A percentile compares a stretch with the other conserved stretches of the same genome.
Evolutionary conservation across 129 eudicot species (phyloP).

Genomic region (Dittrichia graveolens): DNA sequence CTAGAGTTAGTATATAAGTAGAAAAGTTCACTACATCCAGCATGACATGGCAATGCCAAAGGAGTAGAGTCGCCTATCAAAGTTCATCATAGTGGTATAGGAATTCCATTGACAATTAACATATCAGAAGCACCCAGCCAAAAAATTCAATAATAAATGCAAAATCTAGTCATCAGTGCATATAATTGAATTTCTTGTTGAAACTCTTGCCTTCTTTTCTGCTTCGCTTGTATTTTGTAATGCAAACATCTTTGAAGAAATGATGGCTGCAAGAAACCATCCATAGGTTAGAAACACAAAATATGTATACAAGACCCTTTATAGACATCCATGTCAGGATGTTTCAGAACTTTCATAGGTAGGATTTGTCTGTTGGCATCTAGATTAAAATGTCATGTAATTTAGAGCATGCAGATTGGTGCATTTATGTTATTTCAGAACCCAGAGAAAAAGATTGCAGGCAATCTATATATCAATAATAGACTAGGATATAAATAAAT

Average conservation of each 20-base stretch:
- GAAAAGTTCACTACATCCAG: not conserved
- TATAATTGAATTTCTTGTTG: conserved; percentile 14
- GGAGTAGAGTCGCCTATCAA: conserved; percentile 3
- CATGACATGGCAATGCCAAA: not conserved
- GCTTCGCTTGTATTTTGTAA: conserved; percentile 76
- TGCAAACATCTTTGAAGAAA: conserved; percentile 84
- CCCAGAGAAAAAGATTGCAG: not conserved
- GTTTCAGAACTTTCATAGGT: conserved; percentile 9
- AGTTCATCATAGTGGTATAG: not conserved
- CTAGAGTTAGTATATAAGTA: not conserved
- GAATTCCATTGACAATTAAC: not conserved
- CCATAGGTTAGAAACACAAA: conserved; percentile 30
- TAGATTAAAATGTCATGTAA: conserved; percentile 11
- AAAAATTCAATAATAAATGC: conserved; percentile 12
- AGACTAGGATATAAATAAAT: conserved; percentile 2
- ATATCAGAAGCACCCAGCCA: conserved; percentile 1
- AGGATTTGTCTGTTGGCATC: not conserved
- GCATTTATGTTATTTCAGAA: conserved; percentile 12
- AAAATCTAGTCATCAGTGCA: conserved; percentile 19
- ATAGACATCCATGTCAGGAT: conserved; percentile 5
- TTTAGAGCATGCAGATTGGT: conserved; percentile 22
- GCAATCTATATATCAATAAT: conserved; percentile 11
- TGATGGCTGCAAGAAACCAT: conserved; percentile 65
- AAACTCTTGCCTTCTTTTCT: conserved; percentile 57
- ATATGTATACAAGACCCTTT: not conserved